Base-by-base conservation (phyloP, 768 basidiomycete genomes). In the Chalciporus piperatus region DNA sequence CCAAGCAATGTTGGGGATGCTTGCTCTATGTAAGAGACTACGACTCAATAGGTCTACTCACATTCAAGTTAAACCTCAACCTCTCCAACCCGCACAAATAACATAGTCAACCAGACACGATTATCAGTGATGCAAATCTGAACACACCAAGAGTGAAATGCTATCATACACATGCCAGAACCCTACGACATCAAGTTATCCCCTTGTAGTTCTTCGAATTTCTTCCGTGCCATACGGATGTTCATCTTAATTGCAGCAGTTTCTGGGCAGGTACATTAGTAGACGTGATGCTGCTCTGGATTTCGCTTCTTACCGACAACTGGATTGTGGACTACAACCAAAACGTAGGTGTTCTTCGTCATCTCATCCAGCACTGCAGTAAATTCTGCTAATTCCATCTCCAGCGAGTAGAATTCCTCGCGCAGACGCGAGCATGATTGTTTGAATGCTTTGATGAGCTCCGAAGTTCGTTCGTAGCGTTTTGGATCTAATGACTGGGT, bases 371-470 rank as follows among this genome's bases (percentile, higher is more conserved):
- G 78, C 27, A 94, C 88, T 5, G 92, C 92, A 1, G 88, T 92
- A 65, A 91, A 95, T 56, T 90, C 85, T 37, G 81, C 76, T 10
- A 91, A 76, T 61, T 92, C 89, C 82, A 96, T 85, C 71, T 94
- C 89, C 25, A 95, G 76, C 6, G 87, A 83, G 54, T 87, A 81
- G 62, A 95, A 95, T 54, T 93, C 92, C 62, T 90, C 87, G 17
- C 87, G 82, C 28, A 91, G 77, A 40, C 85, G 90, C 50, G 88
- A 82, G 69, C 94, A 97, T 17, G 90, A 87, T 59, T 92, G 84
- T 63, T 96, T 93, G 76, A 98, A 98, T 3, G 87, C 85, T 72
- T 98, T 98, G 73, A 99, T 87, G 53, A 97, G 81, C 70, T 98
- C 94, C 10, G 88, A 90, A 17, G 90, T 91, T 39, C 89, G 84